A percentile compares a stretch with the other conserved stretches of the same genome.
phyloP scores from a whole-genome alignment of 148 eudicot species.

The Amaranthus hypochondriacus region DNA sequence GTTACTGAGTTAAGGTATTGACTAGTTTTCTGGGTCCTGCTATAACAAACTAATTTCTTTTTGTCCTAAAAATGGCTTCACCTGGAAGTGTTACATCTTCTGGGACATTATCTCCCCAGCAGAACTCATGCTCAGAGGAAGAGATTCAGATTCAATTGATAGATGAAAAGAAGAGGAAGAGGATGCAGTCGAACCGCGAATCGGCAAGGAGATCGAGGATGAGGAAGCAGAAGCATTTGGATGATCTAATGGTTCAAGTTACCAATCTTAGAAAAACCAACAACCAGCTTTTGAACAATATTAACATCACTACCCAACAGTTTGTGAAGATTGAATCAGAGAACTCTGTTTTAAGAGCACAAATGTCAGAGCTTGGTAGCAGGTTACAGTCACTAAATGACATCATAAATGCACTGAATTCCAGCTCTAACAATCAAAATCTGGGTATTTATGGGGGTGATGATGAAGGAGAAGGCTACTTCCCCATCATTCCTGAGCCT shows the following conservation, averaged over 20 bases:
- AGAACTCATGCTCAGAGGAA: conserved; percentile 34
- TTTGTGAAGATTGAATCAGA: conserved; percentile 47
- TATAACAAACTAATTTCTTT: too few relatives aligned
- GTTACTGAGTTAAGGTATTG: too few relatives aligned
- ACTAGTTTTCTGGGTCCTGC: conserved; percentile 29
- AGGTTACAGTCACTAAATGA: conserved; percentile 57
- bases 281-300: conserved; percentile 26
- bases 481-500: conserved; percentile 15
- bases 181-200: conserved; percentile 74
- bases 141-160: too few relatives aligned
- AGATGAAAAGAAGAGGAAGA: conserved; percentile 56
- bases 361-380: conserved; percentile 55
- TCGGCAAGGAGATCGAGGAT: conserved; percentile 71
- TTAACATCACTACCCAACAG: conserved; percentile 40
- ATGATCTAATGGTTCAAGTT: conserved; percentile 48
- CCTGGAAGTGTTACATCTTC: conserved; percentile 51
- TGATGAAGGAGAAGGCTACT: conserved; percentile 19
- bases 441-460: conserved; percentile 23
- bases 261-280: conserved; percentile 45
- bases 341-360: conserved; percentile 60
- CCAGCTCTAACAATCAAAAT: conserved; percentile 2
- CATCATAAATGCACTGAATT: conserved; percentile 28
- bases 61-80: conserved; percentile 40
- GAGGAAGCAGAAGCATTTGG: conserved; percentile 70
- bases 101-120: conserved; percentile 33